Evolutionary conservation across 1,139 yeast genomes (phyloP), one percentile per base, ranked within the genome.

Genomic region (Pichia sp.): DNA sequence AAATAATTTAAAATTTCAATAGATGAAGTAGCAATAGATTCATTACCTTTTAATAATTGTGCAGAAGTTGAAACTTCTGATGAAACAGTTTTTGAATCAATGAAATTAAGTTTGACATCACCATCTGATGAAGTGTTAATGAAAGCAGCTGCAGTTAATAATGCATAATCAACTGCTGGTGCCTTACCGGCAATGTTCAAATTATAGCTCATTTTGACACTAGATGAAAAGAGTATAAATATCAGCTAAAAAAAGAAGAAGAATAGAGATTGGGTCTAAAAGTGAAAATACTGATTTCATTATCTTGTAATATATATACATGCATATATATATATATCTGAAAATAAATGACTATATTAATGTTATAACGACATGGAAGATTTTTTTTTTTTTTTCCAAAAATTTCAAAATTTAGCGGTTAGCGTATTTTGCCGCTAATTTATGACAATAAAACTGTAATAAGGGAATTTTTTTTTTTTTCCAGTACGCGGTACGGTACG

Each of bases 111-210:
- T 42, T 75, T 74, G 58, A 88, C 75, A 36, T 86, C 69, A 38
- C 68, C 65, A 28, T 72, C 73, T 38, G 74, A 66, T 34, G 71
- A 67, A 43, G 74, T 65, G 68, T 87, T 86, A 62, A 85, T 79
- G 48, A 85, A 74, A 31, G 83, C 81, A 42, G 89, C 86, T 39
- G 95, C 95, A 62, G 86, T 79, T 53, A 89, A 69, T 29, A 82
- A 79, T n/a, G 89, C 79, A 65, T 87, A 90, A 31, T 92, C 94
- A 51, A 85, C 81, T 46, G 77, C 74, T 39, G 86, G 86, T 7
- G 96, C 95, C 73, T 88, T 89, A 51, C 88, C 90, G 51, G 96
- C 96, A 58, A 90, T 69, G 48, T 82, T 75, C 55, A 88, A 74
- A 45, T 70, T 64, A 44, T 56, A 61, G 43, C 59, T 45, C 65